A percentile compares a stretch with the other conserved stretches of the same genome.
These are phyloP conservation scores for Auxenochlorella pyrenoidosa DNA, from an alignment of 139 green algal species.

Conservation along the genomic window DNA sequence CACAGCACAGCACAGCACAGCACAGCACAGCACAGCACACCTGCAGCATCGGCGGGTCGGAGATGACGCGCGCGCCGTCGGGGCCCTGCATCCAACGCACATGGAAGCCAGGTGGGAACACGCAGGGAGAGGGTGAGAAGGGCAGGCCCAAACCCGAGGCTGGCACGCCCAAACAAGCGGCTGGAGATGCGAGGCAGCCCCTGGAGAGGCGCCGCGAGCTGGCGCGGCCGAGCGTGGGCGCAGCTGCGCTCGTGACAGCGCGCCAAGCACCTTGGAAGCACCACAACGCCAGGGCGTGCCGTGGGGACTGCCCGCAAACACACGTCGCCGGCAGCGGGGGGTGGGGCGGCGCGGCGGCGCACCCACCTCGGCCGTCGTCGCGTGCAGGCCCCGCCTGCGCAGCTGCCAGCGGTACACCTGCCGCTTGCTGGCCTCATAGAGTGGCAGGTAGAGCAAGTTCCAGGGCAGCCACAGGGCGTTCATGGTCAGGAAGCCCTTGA, in stretches of 20 bases:
- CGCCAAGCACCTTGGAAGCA: no score
- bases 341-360: not conserved
- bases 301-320: no score
- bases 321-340: no score
- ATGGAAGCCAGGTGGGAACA: no score
- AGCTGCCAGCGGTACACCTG: conserved; percentile 28
- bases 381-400: not conserved
- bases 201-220: no score
- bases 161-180: no score
- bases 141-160: no score
- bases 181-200: no score
- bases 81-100: not conserved
- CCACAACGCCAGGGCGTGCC: no score
- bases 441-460: conserved; percentile 82
- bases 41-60: conserved; percentile 32
- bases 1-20: no score
- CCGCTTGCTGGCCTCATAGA: conserved; percentile 71
- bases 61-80: not conserved
- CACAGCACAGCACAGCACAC: not conserved
- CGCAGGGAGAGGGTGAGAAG: not conserved
- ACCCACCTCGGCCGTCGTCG: not conserved
- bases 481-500: conserved; percentile 66
- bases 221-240: no score
- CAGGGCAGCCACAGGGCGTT: conserved; percentile 87
- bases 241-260: no score